Evolutionary conservation across 345 rosid genomes (phyloP), one percentile per base, ranked within the genome.

Genomic region (Nephelium lappaceum): DNA sequence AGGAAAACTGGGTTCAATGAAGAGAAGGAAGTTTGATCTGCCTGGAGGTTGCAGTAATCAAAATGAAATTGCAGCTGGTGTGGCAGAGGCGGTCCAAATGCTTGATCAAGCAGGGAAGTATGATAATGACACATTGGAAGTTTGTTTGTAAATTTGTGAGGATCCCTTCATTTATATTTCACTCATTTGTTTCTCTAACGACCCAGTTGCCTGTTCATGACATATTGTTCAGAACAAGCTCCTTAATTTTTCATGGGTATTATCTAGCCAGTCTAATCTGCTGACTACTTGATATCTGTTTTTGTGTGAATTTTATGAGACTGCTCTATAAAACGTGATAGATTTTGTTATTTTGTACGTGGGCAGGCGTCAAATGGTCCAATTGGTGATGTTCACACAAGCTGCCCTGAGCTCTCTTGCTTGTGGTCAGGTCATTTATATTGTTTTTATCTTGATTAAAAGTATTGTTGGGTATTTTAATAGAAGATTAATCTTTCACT

Each of bases 91-190:
- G 24, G 65, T 0, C 27, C 45, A 58, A 21, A 72, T 36, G 75
- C 66, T 72, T 38, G 51, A 72, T 53, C 31, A 57, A 55, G 47
- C 51, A 18, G 36, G 57, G 36, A 72, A 57, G 66, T 21, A 73
- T 57, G 76, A 57, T 2, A 72, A 73, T 14, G 36, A 1, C 41
- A 2, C 18, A 27, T 57, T 67, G 8, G 14, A 68, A 68, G 51
- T 68, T n/a, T 68, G 31, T n/a, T 31, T 41, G 23, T 68, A 53
- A 41, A 53, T 53, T 53, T 53, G 15, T 53, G 2, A 53, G 58
- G n/a, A 53, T 0, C 6, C 2, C 5, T 15, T 51, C 16, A 0
- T 14, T 49, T 49, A 11, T 1, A 14, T 49, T 49, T 49, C 58
- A 53, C 58, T 53, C 8, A 16, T 53, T 10, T 41, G 43, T 3